Base-by-base conservation (phyloP, 345 rosid species). In the Lepidium didymum region DNA sequence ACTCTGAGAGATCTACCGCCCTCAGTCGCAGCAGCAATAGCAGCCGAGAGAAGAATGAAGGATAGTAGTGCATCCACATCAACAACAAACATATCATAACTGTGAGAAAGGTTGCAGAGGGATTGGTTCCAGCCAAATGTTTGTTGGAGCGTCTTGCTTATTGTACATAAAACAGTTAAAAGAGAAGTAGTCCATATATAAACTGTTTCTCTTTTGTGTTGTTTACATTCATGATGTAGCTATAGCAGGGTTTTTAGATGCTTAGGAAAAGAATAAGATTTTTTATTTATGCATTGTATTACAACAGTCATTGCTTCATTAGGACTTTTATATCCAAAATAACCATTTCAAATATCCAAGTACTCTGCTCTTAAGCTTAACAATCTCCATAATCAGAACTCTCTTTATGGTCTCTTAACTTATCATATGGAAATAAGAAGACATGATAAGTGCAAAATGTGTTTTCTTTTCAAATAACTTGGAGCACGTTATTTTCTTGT, bases 41-140 rank as follows among this genome's bases (percentile, higher is more conserved):
- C 98, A 54, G 98, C 97, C 15, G 92, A 91, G 82, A 93, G 86
- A 81, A 84, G 98, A 70, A 79, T 85, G 52, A 79, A 69, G 53
- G 84, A 74, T 66, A 75, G 63, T 14, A 40, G 15, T 62, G 74
- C 78, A 47, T 68, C 74, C 29, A 47, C 78, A 9, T 75, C 70
- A 33, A 47, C 64, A 11, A 60, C 51, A 52, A 74, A 64, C 57
- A 12, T 34, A 47, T 62, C 52, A 61, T 68, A 50, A 59, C 8
- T 63, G 36, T 16, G 10, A 45, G 43, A 44, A 42, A 13, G 36
- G 50, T 4, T 42, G 47, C 67, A 19, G 15, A 67, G 23, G 67
- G 68, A 59, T 4, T 41, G 56, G 27, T 63, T 71, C 41, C 46
- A 43, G 55, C 38, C 36, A 62, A 43, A 51, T 51, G 21, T 47